Base-by-base conservation (phyloP, 495 filamentous ascomycete species). In the Entonaema liquescens region DNA sequence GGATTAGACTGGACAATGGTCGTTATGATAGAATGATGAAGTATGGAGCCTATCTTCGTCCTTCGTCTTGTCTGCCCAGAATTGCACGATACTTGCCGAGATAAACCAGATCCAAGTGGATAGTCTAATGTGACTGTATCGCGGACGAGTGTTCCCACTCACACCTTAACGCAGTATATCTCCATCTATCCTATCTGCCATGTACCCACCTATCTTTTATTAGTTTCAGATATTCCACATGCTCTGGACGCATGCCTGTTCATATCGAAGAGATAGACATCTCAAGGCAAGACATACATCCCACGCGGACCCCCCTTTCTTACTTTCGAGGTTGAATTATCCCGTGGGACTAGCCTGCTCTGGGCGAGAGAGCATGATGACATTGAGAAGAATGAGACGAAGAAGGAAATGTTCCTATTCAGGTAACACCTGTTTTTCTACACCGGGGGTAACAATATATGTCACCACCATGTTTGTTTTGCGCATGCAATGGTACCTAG, bases 181-280 rank as follows among this genome's bases (percentile, higher is more conserved):
- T 47, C 64, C 60, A 61, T 61, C 57, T 69, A 62, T 73, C 61
- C 70, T 68, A 73, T 68, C 65, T 68, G 57, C 59, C 60, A 62
- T 47, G 65, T 73, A 65, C 58, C 70, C 70, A 68, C 70, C 56
- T 42, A 59, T 21, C 62, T 36, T 29, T 47, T 64, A 68, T 59
- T 62, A 72, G 70, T 72, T 72, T 72, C 70, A 72, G 70, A 65
- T 68, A 72, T 72, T 72, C 70, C 70, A 60, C 70, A 72, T 68
- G 70, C 70, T 73, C 52, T 66, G 42, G 56, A 69, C 70, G 70
- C 65, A 69, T 69, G 70, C 58, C 70, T 73, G 47, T 62, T 63
- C 62, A 66, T 66, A 65, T 66, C 40, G 59, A 40, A 62, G 57
- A 69, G 70, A 73, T 73, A 73, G 57, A 52, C 70, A 62, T 69